Evolutionary conservation across 345 rosid species (phyloP), one percentile per base, ranked within the genome.

Genomic region (Euphorbia peplus): DNA sequence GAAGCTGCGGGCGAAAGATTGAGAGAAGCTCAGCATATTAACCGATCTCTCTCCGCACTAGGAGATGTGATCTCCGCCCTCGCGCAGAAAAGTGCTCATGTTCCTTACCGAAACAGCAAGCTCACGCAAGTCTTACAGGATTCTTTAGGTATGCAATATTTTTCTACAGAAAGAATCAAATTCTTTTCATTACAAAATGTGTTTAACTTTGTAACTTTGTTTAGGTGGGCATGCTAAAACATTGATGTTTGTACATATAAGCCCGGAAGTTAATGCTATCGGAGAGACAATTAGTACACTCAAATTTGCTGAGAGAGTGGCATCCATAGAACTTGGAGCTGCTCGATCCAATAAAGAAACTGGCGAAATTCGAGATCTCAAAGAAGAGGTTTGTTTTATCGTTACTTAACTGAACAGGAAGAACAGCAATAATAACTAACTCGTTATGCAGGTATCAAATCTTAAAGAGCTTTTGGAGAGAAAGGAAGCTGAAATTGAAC

Each of bases 141-240:
- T 70, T 91, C 99, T 68, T 80, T 95, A 75, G 98, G 99, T 95
- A 79, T n/a, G 1, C 55, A 59, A 11, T 64, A 56, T 25, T 25
- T 4, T 57, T 13, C n/a, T 32, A 32, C 37, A 32, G 37, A 48
- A 2, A 9, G 12, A 4, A 21, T 21, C 58, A 18, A 25, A 56
- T 59, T 19, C 13, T 18, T 66, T 48, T 41, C 35, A 25, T 26
- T 1, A 5, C 16, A 7, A 42, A 47, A 59, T 22, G n/a, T 39
- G 22, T 68, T 54, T 51, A 56, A 15, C 35, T 35, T 16, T 21
- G 54, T 11, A n/a, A 57, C 15, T 57, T 18, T 30, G 13, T 63
- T 63, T 60, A 95, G 99, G 99, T 69, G 99, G 99, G 12, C 99
- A 95, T 54, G 99, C 99, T 46, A 95, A 95, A 81, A 90, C 97